Evolutionary conservation across 805 yeast species (phyloP).

Genomic region (Phaffomyces thermotolerans): DNA sequence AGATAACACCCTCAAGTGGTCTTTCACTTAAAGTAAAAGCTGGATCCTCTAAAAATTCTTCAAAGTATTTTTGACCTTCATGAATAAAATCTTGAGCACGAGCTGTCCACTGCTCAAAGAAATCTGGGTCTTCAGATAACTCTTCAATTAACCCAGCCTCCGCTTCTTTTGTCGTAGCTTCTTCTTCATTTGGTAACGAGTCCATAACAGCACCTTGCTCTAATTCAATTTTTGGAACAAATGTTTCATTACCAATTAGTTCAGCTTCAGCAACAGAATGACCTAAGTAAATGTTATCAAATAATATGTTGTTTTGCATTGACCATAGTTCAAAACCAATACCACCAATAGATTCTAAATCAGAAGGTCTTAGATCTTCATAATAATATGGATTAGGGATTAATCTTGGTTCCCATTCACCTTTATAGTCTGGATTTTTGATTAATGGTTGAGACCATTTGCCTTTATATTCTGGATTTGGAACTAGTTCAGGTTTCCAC

Average conservation of each 20-base stretch:
- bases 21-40: conserved; percentile 33
- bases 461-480: conserved; percentile 69
- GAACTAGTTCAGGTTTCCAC: conserved; percentile 64
- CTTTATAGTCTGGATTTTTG: conserved; percentile 70
- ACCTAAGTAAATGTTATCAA: conserved; percentile 82
- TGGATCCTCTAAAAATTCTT: conserved; percentile 39
- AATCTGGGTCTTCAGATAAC: background rate
- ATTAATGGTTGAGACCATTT: conserved; percentile 67
- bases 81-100: background rate
- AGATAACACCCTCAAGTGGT: conserved; percentile 45
- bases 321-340: conserved; percentile 89
- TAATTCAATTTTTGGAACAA: conserved; percentile 42
- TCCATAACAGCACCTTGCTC: conserved; percentile 40
- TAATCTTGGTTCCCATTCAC: conserved; percentile 65
- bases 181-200: conserved; percentile 29
- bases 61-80: conserved; percentile 28
- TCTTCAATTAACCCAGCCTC: background rate
- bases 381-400: conserved; percentile 66
- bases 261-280: conserved; percentile 84
- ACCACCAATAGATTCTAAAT: conserved; percentile 65
- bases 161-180: conserved; percentile 22
- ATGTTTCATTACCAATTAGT: conserved; percentile 70
- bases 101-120: background rate
- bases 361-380: conserved; percentile 50
- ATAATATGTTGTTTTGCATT: conserved; percentile 65